Percentiles rank a stretch among this genome's conserved stretches.
These are phyloP conservation scores for Clonostachys rhizophaga DNA, from an alignment of 2,329 filamentous ascomycete genomes.

Conservation along the genomic window DNA sequence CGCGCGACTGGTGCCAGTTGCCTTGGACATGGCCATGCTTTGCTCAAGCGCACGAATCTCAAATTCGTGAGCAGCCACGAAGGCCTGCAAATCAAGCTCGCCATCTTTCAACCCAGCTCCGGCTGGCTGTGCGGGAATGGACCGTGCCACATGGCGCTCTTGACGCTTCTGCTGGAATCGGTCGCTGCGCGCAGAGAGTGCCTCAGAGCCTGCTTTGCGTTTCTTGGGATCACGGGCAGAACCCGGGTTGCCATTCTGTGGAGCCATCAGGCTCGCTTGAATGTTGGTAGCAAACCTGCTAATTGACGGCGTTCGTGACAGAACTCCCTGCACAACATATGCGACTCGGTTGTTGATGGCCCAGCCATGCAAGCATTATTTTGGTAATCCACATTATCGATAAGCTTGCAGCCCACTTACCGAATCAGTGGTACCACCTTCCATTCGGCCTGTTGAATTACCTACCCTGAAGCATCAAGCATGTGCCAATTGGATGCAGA, in stretches of 20 bases:
- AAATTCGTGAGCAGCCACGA: constrained; percentile 80
- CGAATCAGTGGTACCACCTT: too few relatives aligned
- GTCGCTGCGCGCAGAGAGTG: constrained; percentile 9
- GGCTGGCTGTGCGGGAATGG: constrained; percentile 44
- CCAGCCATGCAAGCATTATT: too few relatives aligned
- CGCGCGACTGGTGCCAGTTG: constrained; percentile 59
- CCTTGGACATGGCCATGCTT: constrained; percentile 73
- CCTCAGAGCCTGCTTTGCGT: constrained; percentile 12
- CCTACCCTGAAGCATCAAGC: too few relatives aligned
- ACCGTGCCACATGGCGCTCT: constrained; percentile 40
- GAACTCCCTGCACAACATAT: too few relatives aligned
- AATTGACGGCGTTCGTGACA: too few relatives aligned
- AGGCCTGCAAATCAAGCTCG: constrained; percentile 79
- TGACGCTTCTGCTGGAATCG: constrained; percentile 32
- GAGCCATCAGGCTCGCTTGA: not conserved
- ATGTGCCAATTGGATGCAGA: too few relatives aligned
- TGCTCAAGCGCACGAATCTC: constrained; percentile 83
- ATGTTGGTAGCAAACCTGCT: too few relatives aligned
- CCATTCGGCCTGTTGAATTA: too few relatives aligned
- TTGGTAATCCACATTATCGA: too few relatives aligned
- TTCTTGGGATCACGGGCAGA: constrained; percentile 11
- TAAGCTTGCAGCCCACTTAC: too few relatives aligned
- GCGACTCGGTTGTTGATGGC: too few relatives aligned
- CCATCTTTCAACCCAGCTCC: constrained; percentile 59
- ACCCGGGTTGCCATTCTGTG: not conserved